phyloP scores from a whole-genome alignment of 306 rosid species.

The Parietaria judaica region DNA sequence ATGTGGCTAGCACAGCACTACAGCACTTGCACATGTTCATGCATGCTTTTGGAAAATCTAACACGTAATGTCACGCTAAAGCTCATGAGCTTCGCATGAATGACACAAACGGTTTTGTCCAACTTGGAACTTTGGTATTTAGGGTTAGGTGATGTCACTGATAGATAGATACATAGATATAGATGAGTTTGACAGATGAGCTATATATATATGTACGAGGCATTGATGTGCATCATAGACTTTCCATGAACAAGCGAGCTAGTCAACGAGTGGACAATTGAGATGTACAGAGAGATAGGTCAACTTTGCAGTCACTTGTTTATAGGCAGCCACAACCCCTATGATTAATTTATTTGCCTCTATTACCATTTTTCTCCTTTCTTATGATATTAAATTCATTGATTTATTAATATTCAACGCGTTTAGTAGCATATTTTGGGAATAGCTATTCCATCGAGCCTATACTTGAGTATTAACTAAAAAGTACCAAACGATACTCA shows the following conservation, averaged over 20 bases:
- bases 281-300: neutral
- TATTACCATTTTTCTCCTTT: too few relatives aligned
- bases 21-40: neutral
- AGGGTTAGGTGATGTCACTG: neutral
- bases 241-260: neutral
- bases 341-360: too few relatives aligned
- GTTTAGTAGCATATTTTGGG: too few relatives aligned
- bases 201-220: constrained; percentile 5
- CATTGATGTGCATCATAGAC: constrained; percentile 12
- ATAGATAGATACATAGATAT: neutral
- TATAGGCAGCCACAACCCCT: neutral
- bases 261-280: neutral
- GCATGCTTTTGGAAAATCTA: neutral
- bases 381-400: too few relatives aligned
- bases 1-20: constrained; percentile 6
- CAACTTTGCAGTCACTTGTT: neutral
- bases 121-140: constrained; percentile 10
- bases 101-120: neutral
- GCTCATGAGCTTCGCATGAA: neutral
- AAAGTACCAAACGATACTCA: too few relatives aligned
- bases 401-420: too few relatives aligned
- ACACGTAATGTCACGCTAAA: constrained; percentile 1
- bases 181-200: constrained; percentile 7
- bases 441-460: too few relatives aligned
- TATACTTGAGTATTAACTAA: too few relatives aligned